phyloP scores from a whole-genome alignment of 2,329 filamentous ascomycete genomes.

The Diplocarpon mali region DNA sequence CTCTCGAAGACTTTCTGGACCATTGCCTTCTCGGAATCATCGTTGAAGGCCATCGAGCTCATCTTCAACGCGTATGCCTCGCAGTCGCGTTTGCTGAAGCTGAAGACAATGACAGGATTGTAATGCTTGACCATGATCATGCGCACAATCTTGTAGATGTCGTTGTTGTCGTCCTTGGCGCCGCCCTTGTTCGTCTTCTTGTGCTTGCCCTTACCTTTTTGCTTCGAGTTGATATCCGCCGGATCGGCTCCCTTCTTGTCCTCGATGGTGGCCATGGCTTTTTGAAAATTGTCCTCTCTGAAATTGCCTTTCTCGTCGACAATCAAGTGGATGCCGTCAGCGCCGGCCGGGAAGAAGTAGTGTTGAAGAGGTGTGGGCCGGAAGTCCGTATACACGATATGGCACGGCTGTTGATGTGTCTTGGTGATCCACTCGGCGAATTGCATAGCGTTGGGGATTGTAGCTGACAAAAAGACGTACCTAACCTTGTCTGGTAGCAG shows the following conservation, averaged over 20 bases:
- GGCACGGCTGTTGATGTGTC: slow-evolving; percentile 92
- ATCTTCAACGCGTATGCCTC: slow-evolving; percentile 84
- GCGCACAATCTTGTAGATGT: slow-evolving; percentile 95
- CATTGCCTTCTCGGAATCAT: slow-evolving; percentile 89
- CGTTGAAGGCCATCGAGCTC: slow-evolving; percentile 83
- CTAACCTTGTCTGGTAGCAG: slow-evolving; percentile 95
- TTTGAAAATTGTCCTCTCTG: slow-evolving; percentile 94
- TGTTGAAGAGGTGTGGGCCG: slow-evolving; percentile 92
- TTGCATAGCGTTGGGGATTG: slow-evolving; percentile 97
- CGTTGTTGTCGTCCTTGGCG: slow-evolving; percentile 54
- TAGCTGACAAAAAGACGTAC: slow-evolving; percentile 96
- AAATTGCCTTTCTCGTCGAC: slow-evolving; percentile 97
- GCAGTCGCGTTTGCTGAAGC: slow-evolving; percentile 96
- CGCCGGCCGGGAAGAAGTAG: slow-evolving; percentile 91
- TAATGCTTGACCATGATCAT: slow-evolving; percentile 99
- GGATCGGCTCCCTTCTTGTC: slow-evolving; percentile 80
- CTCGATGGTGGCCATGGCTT: slow-evolving; percentile 83
- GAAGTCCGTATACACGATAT: slow-evolving; percentile 99
- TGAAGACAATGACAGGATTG: slow-evolving; percentile 98
- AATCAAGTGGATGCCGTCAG: slow-evolving; percentile 84
- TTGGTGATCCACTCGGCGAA: slow-evolving; percentile 99
- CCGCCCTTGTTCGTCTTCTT: slow-evolving; percentile 87
- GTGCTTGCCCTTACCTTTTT: slow-evolving; percentile 80
- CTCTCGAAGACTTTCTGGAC: slow-evolving; percentile 89
- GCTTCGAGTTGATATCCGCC: slow-evolving; percentile 65